Base-by-base conservation (phyloP, 192 early-diverging fungal species). In the Coemansia sp. region DNA sequence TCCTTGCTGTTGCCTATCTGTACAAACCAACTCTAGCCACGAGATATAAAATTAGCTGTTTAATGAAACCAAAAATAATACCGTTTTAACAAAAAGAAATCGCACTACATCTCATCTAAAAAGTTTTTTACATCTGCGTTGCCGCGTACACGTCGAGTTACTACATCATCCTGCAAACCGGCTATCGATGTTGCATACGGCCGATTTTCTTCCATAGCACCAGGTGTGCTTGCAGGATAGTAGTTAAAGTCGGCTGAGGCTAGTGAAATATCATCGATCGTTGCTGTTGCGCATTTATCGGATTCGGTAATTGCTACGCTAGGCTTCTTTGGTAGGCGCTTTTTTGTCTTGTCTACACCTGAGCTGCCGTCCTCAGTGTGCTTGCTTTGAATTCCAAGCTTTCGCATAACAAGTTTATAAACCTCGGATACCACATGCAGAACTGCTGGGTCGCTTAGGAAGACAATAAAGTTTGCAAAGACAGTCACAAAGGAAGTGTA, bases 371-470 rank as follows among this genome's bases (percentile, higher is more conserved):
- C 39, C 17, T 12, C 48, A 10, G 21, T 24, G n/a, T n/a, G 21
- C 21, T 5, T 64, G 6, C 47, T 48, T 19, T 21, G 47, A 37
- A 53, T 45, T 1, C 53, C 57, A 14, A 75, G 29, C 24, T 38
- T 24, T 1, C 9, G 11, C 7, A 10, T 12, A 19, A 75, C 22
- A 15, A 7, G 22, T 5, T 27, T 63, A 14, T 27, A 50, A 11
- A 76, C 61, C 37, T 76, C 69, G 5, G 29, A 32, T 7, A 67
- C 35, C 32, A 71, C 69, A n/a, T 52, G 45, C 5, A 62, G 32
- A 3, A 76, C 61, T 2, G 62, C 64, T 2, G 74, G 60, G 38
- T 76, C 74, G 7, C 65, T 76, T n/a, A 61, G 38, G 43, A 76
- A 76, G 3, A 76, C 65, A 8, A 67, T 4, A 60, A 76, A 76